Conservation (phyloP, 352 stramenopile species). For the Phytophthora pinifolia region DNA sequence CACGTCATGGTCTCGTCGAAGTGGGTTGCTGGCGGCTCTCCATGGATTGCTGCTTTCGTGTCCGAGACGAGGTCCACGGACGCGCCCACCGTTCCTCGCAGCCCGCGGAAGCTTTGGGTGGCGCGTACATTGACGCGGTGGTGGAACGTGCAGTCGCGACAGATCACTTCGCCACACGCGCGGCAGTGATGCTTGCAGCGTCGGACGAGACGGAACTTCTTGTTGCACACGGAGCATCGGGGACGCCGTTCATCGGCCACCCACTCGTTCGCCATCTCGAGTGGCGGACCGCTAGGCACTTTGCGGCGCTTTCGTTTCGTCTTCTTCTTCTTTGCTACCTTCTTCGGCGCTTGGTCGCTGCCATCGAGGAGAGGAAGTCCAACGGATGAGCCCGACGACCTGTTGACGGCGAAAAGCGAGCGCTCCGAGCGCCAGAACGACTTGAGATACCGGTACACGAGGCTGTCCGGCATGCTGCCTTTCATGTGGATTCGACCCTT, state of each 20-base stretch:
- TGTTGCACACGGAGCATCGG: slow-evolving; percentile 57
- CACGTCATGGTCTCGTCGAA: slow-evolving; percentile 36
- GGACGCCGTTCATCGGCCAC: slow-evolving; percentile 58
- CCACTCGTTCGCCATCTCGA: slow-evolving; percentile 65
- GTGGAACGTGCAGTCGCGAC: slow-evolving; percentile 49
- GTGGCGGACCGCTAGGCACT: slow-evolving; percentile 30
- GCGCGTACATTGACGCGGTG: slow-evolving; percentile 43
- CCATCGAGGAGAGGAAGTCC: slow-evolving; percentile 17
- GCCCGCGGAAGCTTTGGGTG: slow-evolving; percentile 26
- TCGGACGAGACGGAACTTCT: slow-evolving; percentile 56
- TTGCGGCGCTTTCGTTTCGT: slow-evolving; percentile 27
- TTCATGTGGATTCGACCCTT: slow-evolving; percentile 66
- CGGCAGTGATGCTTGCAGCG: slow-evolving; percentile 75
- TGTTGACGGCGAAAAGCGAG: slow-evolving; percentile 32
- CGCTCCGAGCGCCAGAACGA: slow-evolving; percentile 51
- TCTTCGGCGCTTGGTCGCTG: slow-evolving; percentile 13
- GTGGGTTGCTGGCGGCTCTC: slow-evolving; percentile 2
- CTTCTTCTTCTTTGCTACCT: slow-evolving; percentile 26
- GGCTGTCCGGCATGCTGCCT: slow-evolving; percentile 51
- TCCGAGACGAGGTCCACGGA: slow-evolving; percentile 20
- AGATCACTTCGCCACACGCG: slow-evolving; percentile 71
- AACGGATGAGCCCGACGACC: slow-evolving; percentile 28
- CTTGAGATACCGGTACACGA: slow-evolving; percentile 67
- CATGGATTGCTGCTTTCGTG: slow-evolving; percentile 8
- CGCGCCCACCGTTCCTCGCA: slow-evolving; percentile 20